These are phyloP conservation scores for Cydonia oblonga DNA, from an alignment of 331 rosid genomes.

Conservation along the genomic window DNA sequence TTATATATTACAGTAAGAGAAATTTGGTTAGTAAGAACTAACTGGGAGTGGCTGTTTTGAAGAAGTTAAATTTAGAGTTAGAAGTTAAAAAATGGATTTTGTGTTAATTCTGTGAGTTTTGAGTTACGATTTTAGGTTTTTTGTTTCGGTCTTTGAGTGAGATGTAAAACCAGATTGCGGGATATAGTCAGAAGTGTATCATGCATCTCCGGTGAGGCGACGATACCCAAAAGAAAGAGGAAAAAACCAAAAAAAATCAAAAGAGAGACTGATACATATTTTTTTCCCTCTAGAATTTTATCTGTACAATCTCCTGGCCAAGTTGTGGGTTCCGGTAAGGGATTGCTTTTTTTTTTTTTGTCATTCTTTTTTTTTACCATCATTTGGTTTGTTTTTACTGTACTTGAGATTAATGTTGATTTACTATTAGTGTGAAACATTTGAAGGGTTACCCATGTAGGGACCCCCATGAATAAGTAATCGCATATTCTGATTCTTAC, in stretches of 20 bases:
- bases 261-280: conserved; percentile 22
- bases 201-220: conserved; percentile 65
- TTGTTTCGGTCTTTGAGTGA: conserved; percentile 57
- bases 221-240: conserved; percentile 26
- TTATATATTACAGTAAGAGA: conserved; percentile 45
- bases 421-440: conserved; percentile 64
- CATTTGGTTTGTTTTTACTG: conserved; percentile 53
- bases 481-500: not conserved
- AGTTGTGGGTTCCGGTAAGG: conserved; percentile 54
- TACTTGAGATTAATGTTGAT: conserved; percentile 44
- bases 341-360: conserved; percentile 31
- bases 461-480: conserved; percentile 44
- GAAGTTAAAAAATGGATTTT: conserved; percentile 50
- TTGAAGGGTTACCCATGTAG: conserved; percentile 53
- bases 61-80: conserved; percentile 54
- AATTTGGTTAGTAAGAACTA: conserved; percentile 68
- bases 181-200: conserved; percentile 76
- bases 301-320: conserved; percentile 40
- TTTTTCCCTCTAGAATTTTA: conserved; percentile 43
- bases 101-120: conserved; percentile 68
- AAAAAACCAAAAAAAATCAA: conserved; percentile 9
- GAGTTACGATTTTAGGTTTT: conserved; percentile 41
- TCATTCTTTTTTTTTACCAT: conserved; percentile 25
- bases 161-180: conserved; percentile 95
- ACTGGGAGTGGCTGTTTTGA: conserved; percentile 64